Conservation (phyloP, 352 stramenopile genomes). For the Phytopythium cucurbitacearum region DNA sequence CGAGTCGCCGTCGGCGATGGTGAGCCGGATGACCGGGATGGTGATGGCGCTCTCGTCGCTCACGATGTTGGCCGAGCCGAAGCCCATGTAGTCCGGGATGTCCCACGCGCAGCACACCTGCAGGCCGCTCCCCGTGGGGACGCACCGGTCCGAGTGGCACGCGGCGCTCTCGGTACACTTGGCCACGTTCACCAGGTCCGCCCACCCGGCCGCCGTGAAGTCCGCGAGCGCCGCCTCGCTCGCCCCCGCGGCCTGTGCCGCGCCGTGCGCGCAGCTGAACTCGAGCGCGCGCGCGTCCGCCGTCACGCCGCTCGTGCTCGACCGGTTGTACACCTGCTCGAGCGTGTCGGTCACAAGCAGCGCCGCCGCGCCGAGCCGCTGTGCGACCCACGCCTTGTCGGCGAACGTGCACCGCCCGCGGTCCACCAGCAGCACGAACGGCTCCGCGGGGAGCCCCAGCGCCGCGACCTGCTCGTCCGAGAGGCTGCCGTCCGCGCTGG, state of each 20-base stretch:
- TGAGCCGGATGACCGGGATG: slow-evolving; percentile 68
- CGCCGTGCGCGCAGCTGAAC: slow-evolving; percentile 53
- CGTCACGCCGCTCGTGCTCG: slow-evolving; percentile 18
- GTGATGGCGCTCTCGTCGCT: slow-evolving; percentile 35
- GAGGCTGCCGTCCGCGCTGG: slow-evolving; percentile 7
- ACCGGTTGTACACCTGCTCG: slow-evolving; percentile 67
- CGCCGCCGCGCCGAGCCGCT: slow-evolving; percentile 56
- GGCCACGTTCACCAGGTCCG: slow-evolving; percentile 29
- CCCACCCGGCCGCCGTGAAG: slow-evolving; percentile 23
- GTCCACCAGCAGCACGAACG: slow-evolving; percentile 71
- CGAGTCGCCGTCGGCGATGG: slow-evolving; percentile 47
- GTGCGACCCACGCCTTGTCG: slow-evolving; percentile 68
- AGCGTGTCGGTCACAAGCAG: slow-evolving; percentile 76
- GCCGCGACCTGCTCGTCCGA: neutral
- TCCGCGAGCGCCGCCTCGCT: slow-evolving; percentile 20
- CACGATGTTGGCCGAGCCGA: slow-evolving; percentile 29
- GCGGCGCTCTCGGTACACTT: slow-evolving; percentile 30
- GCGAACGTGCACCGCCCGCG: slow-evolving; percentile 69
- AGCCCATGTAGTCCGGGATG: slow-evolving; percentile 69
- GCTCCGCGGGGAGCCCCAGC: slow-evolving; percentile 19
- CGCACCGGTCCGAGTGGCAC: slow-evolving; percentile 59
- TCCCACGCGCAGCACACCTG: slow-evolving; percentile 82
- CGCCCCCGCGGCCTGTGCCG: slow-evolving; percentile 20
- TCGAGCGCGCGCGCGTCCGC: slow-evolving; percentile 39
- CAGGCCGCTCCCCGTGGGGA: slow-evolving; percentile 43